A percentile compares a stretch with the other conserved stretches of the same genome.
Evolutionary conservation across 495 filamentous ascomycete species (phyloP).

Genomic region (Neurospora africana): DNA sequence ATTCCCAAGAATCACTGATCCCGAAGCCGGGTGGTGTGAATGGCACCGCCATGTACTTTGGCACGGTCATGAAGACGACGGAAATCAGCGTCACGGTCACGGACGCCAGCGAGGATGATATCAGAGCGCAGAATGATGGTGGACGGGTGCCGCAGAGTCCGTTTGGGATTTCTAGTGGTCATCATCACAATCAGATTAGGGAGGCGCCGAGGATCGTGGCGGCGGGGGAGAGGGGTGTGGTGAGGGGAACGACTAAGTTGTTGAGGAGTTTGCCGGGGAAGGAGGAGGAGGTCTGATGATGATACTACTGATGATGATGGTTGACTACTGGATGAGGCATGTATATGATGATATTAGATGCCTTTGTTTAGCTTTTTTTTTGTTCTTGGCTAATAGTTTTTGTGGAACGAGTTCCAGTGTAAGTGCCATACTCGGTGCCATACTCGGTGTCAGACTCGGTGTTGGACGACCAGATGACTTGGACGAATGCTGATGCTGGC

Average conservation of each 20-base stretch:
- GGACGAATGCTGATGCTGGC: not conserved
- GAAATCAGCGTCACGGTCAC: conserved; percentile 18
- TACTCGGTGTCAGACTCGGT: not conserved
- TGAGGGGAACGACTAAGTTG: not conserved
- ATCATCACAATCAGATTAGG: not conserved
- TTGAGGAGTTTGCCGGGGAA: not conserved
- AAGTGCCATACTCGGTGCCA: no score
- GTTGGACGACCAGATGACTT: not conserved
- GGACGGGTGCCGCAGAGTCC: not conserved
- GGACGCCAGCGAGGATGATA: not conserved
- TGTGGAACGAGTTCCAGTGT: not conserved
- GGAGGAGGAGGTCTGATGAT: not conserved
- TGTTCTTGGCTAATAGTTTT: not conserved
- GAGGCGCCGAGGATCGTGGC: not conserved
- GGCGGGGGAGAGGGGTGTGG: not conserved
- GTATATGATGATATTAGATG: not conserved
- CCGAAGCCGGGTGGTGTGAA: not conserved
- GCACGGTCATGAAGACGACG: conserved; percentile 20
- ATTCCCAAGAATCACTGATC: conserved; percentile 8
- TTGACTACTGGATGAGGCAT: not conserved
- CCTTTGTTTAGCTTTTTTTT: not conserved
- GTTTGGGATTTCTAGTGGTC: not conserved
- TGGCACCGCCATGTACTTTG: not conserved
- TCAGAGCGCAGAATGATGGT: not conserved
- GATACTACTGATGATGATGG: not conserved